phyloP scores from a whole-genome alignment of 2,329 filamentous ascomycete genomes.

The Sclerotinia minor region DNA sequence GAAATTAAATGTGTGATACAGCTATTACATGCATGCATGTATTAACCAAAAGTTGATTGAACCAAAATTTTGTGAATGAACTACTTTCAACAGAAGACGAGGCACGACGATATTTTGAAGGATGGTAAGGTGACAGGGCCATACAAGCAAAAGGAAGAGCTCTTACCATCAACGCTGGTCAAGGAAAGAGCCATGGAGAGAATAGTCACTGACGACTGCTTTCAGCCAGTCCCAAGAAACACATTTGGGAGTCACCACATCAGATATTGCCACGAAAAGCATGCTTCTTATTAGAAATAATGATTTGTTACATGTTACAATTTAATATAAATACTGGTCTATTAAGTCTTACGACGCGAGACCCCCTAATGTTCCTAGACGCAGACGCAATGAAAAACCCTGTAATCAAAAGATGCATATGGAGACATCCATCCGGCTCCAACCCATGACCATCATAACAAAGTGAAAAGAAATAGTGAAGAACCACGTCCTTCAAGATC shows the following conservation, averaged over 20 bases:
- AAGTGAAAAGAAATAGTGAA: conserved; percentile 33
- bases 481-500: conserved; percentile 29
- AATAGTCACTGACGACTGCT: background rate
- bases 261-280: too few relatives aligned
- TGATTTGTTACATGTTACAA: conserved; percentile 22
- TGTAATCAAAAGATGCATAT: conserved; percentile 39
- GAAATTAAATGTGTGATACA: conserved; percentile 39
- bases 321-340: conserved; percentile 32
- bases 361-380: conserved; percentile 23
- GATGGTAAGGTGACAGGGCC: conserved; percentile 43
- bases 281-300: conserved; percentile 15
- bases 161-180: conserved; percentile 17
- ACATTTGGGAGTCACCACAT: background rate
- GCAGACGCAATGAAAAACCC: conserved; percentile 36
- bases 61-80: conserved; percentile 24
- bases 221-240: background rate
- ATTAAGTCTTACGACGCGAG: conserved; percentile 31
- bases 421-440: conserved; percentile 38
- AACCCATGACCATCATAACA: conserved; percentile 37
- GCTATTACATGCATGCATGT: conserved; percentile 33
- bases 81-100: conserved; percentile 23
- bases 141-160: background rate
- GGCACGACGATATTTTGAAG: conserved; percentile 38
- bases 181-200: conserved; percentile 21
- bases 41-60: conserved; percentile 40